Evolutionary conservation across 2,329 filamentous ascomycete species (phyloP), one percentile per base, ranked within the genome.

Genomic region (Fusarium sp.): DNA sequence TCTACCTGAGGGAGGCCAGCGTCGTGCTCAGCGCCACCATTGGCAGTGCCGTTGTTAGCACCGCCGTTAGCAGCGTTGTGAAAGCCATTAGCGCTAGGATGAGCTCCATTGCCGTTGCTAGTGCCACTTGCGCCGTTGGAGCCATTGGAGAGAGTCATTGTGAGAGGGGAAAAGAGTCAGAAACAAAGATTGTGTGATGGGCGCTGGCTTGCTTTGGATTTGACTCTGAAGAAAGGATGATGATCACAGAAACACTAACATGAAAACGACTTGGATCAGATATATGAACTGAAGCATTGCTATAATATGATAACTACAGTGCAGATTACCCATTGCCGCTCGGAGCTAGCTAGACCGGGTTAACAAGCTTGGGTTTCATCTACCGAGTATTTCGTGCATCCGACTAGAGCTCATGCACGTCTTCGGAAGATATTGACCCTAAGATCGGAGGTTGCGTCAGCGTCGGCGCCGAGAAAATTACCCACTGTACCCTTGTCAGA

Each of bases 141-240:
- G 48, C 58, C 47, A 42, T 62, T 62, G 33, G 47, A 62, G 49
- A 62, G 35, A 39, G 58, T 35, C 58, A 62, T 62, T n/a, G 15
- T 62, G 58, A n/a, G 36, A 41, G 8, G 12, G 6, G 6, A 10
- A 24, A 42, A 42, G 52, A 42, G 35, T 56, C 52, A 56, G 36
- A 56, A 38, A 42, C 52, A 56, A 42, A 42, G 35, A 5, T 42
- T 31, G 9, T 18, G 20, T 42, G 15, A 56, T 56, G 13, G 52
- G 52, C 52, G 52, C 52, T 56, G 52, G 36, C 52, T 56, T 56
- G 22, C 36, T 56, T 56, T 56, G 52, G 11, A 17, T 42, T 55
- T 56, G 52, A 42, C 52, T 56, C 52, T 42, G 52, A 42, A 24
- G 20, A 24, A 31, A 31, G 26, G 36, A 33, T 56, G 26, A 56